Base-by-base conservation (phyloP, 2,329 filamentous ascomycete genomes). In the Coniochaeta hoffmannii region DNA sequence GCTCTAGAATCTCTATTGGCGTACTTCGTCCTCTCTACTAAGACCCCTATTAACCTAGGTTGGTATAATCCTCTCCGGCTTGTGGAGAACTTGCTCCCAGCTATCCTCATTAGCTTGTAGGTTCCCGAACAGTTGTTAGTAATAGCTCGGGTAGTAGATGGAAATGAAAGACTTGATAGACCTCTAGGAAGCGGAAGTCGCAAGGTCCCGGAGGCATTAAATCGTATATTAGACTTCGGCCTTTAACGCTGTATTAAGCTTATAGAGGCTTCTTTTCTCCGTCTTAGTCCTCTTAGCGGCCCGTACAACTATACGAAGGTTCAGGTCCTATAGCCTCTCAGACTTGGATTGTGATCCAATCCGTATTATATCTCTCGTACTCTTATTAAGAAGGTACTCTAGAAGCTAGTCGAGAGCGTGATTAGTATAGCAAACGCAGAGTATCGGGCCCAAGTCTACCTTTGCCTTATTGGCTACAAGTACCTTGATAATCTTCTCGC, bases 271-370 rank as follows among this genome's bases (percentile, higher is more conserved):
- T 4, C 22, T 22, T 7, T 28, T 17, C 26, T 51, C 49, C 17
- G 19, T 10, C 17, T 14, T 72, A 1, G 76, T 80, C 11, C 66
- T 64, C 1, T 63, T 60, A 9, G 66, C 61, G 0, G 59, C 54
- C 14, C 63, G 57, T 1, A 62, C 62, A 4, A 80, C 67, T 0
- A 60, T 56, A 0, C 74, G 69, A 6, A 88, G 72, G 55, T 81
- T 85, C n/a, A 78, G 64, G 0, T 63, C 62, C 9, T 76, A 62
- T 0, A 89, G 66, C 1, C 68, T 61, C 30, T 79, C 74, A 0
- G 81, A 83, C 56, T 83, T 81, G 1, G 77, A 83, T 15, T 75
- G 75, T 0, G 74, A 76, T 0, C 86, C 86, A 5, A 89, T 80
- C 0, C 86, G 81, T 24, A 88, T 76, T 24, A 89, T 73, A 6